These are phyloP conservation scores for Phytomonas sp. DNA, from an alignment of 208 protist species.

Conservation along the genomic window DNA sequence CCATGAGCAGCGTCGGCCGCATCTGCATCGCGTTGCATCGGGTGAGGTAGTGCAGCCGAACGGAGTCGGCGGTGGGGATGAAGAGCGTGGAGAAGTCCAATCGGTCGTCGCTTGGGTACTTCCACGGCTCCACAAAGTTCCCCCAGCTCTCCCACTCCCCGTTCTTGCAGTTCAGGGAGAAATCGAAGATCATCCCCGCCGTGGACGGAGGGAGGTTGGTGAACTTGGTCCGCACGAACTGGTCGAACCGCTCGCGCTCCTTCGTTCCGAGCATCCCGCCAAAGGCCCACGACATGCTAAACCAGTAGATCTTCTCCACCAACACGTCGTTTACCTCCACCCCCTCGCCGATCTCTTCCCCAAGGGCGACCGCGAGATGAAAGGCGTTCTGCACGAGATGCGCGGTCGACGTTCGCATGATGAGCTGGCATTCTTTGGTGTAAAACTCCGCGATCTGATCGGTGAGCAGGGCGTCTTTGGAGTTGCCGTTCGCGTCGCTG, in stretches of 20 bases:
- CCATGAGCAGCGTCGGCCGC: constrained; percentile 85
- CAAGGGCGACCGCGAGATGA: constrained; percentile 83
- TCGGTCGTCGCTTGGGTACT: constrained; percentile 88
- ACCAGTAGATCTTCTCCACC: constrained; percentile 93
- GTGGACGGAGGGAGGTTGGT: constrained; percentile 48
- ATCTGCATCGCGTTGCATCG: constrained; percentile 82
- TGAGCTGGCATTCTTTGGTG: constrained; percentile 79
- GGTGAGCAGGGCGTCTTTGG: constrained; percentile 28
- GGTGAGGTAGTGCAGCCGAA: constrained; percentile 91
- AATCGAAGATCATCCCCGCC: constrained; percentile 91
- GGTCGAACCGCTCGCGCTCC: constrained; percentile 90
- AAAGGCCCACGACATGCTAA: constrained; percentile 90
- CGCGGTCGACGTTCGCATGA: constrained; percentile 80
- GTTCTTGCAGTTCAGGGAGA: constrained; percentile 88
- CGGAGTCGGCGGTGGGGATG: constrained; percentile 95
- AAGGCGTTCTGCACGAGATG: constrained; percentile 90
- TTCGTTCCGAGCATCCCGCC: constrained; percentile 92
- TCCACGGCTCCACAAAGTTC: constrained; percentile 84
- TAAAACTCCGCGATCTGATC: constrained; percentile 79
- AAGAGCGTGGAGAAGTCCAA: constrained; percentile 93
- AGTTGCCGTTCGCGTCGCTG: constrained; percentile 24
- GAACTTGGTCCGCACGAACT: constrained; percentile 82
- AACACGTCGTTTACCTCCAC: constrained; percentile 63
- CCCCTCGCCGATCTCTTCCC: constrained; percentile 78
- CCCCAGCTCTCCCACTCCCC: constrained; percentile 88